phyloP scores from a whole-genome alignment of 2,329 filamentous ascomycete genomes.

The Aspergillus carbonarius region DNA sequence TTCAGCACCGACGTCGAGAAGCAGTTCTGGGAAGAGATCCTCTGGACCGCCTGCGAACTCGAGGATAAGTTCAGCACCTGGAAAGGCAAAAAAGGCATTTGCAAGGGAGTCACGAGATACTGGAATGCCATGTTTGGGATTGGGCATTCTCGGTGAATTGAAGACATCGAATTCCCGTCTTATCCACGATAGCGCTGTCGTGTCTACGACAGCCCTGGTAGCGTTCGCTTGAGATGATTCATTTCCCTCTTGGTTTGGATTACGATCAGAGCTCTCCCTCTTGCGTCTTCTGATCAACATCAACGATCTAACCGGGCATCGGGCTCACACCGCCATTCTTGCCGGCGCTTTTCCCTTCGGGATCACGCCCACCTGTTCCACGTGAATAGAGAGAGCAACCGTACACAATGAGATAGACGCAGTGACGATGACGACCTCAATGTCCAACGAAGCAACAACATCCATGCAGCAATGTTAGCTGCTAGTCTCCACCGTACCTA shows the following conservation, averaged over 20 bases:
- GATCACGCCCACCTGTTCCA: too few relatives aligned
- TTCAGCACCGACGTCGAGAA: constrained; percentile 39
- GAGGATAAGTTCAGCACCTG: constrained; percentile 35
- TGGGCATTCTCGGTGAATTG: not conserved
- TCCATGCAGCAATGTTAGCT: too few relatives aligned
- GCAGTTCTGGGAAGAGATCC: constrained; percentile 41
- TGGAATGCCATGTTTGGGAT: constrained; percentile 36
- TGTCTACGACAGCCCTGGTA: not conserved
- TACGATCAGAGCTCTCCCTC: too few relatives aligned
- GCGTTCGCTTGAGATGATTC: too few relatives aligned
- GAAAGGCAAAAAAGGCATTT: constrained; percentile 33
- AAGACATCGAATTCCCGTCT: not conserved
- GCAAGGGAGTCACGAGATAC: constrained; percentile 33
- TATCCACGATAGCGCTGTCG: not conserved
- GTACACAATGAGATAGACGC: not conserved
- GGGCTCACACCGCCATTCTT: too few relatives aligned
- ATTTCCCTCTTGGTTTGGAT: not conserved
- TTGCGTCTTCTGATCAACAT: too few relatives aligned
- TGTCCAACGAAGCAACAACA: not conserved
- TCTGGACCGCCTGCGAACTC: constrained; percentile 39
- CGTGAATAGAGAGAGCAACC: not conserved
- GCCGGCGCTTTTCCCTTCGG: too few relatives aligned
- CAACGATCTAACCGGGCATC: too few relatives aligned
- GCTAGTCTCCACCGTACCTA: too few relatives aligned
- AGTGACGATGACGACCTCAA: not conserved